phyloP scores from a whole-genome alignment of 2,329 filamentous ascomycete genomes.

The Madurella fahalii region DNA sequence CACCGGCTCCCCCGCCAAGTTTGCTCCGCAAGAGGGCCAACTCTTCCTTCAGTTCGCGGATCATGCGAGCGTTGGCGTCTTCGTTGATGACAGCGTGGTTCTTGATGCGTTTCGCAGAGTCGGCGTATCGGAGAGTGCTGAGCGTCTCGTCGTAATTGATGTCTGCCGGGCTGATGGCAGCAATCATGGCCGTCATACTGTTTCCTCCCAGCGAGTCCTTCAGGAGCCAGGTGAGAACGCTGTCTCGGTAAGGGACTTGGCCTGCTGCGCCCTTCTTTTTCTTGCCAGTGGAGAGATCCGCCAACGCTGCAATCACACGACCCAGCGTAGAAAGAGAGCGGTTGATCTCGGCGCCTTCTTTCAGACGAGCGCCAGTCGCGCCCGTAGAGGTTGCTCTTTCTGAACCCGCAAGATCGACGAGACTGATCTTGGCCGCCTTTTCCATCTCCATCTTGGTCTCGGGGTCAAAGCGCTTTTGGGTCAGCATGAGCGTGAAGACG shows the following conservation, averaged over 20 bases:
- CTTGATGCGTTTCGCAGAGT: constrained; percentile 98
- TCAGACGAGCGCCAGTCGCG: constrained; percentile 88
- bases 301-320: constrained; percentile 93
- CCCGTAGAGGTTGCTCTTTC: constrained; percentile 96
- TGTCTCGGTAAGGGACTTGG: constrained; percentile 94
- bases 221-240: constrained; percentile 89
- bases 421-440: constrained; percentile 95
- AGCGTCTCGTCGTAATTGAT: constrained; percentile 99
- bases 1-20: constrained; percentile 52
- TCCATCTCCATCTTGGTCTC: constrained; percentile 97
- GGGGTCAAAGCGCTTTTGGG: constrained; percentile 84
- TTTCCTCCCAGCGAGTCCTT: constrained; percentile 98
- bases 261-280: constrained; percentile 70
- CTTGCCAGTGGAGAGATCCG: constrained; percentile 81
- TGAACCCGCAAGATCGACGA: constrained; percentile 96
- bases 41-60: constrained; percentile 95
- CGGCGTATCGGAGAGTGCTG: constrained; percentile 90
- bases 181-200: constrained; percentile 99
- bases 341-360: constrained; percentile 98
- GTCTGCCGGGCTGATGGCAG: constrained; percentile 94
- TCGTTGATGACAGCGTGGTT: constrained; percentile 99
- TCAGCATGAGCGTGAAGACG: constrained; percentile 93
- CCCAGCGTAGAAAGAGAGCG: constrained; percentile 92
- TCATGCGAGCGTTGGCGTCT: constrained; percentile 98
- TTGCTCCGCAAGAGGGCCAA: constrained; percentile 81